These are phyloP conservation scores for Leptodontidium sp. DNA, from an alignment of 2,329 filamentous ascomycete species.

Conservation along the genomic window DNA sequence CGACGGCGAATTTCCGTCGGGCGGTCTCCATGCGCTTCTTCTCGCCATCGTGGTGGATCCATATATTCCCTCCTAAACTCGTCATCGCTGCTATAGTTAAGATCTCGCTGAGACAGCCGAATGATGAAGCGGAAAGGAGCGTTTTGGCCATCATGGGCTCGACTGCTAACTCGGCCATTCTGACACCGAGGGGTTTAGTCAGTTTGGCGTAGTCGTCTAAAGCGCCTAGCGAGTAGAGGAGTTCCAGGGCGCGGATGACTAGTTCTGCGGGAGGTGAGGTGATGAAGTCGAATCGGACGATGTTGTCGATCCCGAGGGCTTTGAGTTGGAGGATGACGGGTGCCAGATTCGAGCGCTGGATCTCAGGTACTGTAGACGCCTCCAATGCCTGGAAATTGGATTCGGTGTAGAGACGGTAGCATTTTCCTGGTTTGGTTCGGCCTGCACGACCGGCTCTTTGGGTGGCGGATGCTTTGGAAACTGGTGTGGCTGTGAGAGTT, in stretches of 20 bases:
- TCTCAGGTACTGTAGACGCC: conserved; percentile 83
- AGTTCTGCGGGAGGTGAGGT: conserved; percentile 86
- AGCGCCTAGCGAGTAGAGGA: conserved; percentile 86
- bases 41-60: conserved; percentile 81
- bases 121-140: conserved; percentile 76
- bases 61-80: conserved; percentile 82
- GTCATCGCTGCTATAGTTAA: conserved; percentile 95
- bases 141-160: conserved; percentile 97
- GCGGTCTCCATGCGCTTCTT: conserved; percentile 78
- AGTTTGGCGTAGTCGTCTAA: conserved; percentile 91
- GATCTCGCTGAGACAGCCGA: conserved; percentile 84
- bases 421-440: conserved; percentile 89
- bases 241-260: conserved; percentile 84
- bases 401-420: conserved; percentile 91
- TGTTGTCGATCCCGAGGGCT: conserved; percentile 93
- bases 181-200: conserved; percentile 83
- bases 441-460: conserved; percentile 92
- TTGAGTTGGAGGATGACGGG: conserved; percentile 91
- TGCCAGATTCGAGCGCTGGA: conserved; percentile 90
- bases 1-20: conserved; percentile 83
- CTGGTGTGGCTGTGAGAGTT: conserved; percentile 79
- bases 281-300: conserved; percentile 88
- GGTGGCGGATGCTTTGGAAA: conserved; percentile 91
- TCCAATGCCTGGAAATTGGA: conserved; percentile 70
- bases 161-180: conserved; percentile 93